Conservation (phyloP, 208 protist genomes). For the Trypanosomatidae sp. region DNA sequence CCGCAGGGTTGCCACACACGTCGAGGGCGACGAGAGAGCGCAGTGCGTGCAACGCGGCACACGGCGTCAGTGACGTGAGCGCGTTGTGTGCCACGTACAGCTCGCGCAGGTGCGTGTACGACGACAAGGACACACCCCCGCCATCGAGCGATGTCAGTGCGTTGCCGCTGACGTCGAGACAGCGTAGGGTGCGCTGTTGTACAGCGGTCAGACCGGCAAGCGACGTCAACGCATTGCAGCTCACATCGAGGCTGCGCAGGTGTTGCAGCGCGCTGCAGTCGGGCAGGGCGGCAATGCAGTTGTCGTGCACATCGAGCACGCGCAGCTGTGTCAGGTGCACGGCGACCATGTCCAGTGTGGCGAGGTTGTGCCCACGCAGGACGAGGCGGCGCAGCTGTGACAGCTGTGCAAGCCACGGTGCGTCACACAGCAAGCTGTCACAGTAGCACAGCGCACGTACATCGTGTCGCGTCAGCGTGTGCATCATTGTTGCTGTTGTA, state of each 20-base stretch:
- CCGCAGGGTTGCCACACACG: constrained; percentile 67
- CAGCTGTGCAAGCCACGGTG: constrained; percentile 6
- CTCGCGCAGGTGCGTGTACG: constrained; percentile 30
- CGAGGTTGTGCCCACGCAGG: constrained; percentile 41
- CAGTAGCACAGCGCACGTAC: constrained; percentile 13
- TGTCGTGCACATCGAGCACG: constrained; percentile 56
- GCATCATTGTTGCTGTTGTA: too few species aligned
- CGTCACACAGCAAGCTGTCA: constrained; percentile 12
- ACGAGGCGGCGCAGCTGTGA: constrained; percentile 17
- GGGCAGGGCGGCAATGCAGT: constrained; percentile 34
- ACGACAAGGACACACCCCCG: background rate
- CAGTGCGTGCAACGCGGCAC: constrained; percentile 63
- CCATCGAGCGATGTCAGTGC: constrained; percentile 24
- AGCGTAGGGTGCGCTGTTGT: constrained; percentile 26
- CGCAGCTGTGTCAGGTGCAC: too few species aligned
- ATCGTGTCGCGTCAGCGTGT: too few species aligned
- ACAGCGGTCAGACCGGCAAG: constrained; percentile 21
- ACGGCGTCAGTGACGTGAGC: constrained; percentile 43
- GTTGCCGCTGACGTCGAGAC: constrained; percentile 86
- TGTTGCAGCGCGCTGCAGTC: constrained; percentile 13
- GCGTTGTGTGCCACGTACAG: constrained; percentile 84
- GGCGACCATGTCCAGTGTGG: too few species aligned
- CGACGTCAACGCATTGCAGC: constrained; percentile 52
- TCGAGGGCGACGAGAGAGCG: constrained; percentile 84
- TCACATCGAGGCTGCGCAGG: constrained; percentile 41